Conservation (phyloP, 345 rosid species). For the Brassica napus region Da-Ae NC_063437.1:20845001-20845500, state of each 20-base stretch:
- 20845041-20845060: conserved; percentile 99
- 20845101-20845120: conserved; percentile 98
- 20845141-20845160: conserved; percentile 76
- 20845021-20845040: conserved; percentile 96
- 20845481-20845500: neutral
- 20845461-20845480: neutral
- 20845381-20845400: neutral
- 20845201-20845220: conserved; percentile 71
- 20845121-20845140: conserved; percentile 85
- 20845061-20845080: conserved; percentile 91
- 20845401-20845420: conserved; percentile 7
- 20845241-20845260: conserved; percentile 77
- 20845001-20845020: conserved; percentile 80
- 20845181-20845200: conserved; percentile 71
- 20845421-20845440: neutral
- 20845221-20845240: conserved; percentile 63
- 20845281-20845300: conserved; percentile 89
- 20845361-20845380: conserved; percentile 49
- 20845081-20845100: conserved; percentile 82
- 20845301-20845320: conserved; percentile 59
- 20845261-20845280: conserved; percentile 82
- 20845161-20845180: conserved; percentile 67
- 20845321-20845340: conserved; percentile 39
- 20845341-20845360: conserved; percentile 35
- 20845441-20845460: neutral